Evolutionary conservation across 1,284 basidiomycete species (phyloP).

Genomic region (Ganoderma sinense): DNA sequence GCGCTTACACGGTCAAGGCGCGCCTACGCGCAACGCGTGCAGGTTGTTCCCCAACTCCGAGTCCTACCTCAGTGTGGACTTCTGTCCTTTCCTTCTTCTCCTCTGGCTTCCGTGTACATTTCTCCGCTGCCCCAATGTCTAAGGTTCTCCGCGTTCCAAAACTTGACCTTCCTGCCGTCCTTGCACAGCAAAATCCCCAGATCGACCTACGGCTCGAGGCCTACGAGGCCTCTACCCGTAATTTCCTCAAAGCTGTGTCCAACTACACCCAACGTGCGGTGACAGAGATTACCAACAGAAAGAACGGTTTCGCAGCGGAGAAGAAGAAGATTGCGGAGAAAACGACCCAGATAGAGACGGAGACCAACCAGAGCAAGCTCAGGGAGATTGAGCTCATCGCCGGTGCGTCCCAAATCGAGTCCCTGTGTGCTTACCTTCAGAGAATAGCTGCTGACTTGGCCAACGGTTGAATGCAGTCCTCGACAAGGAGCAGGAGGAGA

Average conservation of each 20-base stretch:
- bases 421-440: background rate
- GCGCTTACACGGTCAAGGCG: background rate
- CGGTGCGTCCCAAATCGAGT: conserved; percentile 54
- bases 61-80: background rate
- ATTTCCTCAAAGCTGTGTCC: conserved; percentile 73
- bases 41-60: background rate
- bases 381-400: conserved; percentile 76
- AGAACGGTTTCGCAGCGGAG: conserved; percentile 61
- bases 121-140: conserved; percentile 37
- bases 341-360: conserved; percentile 62
- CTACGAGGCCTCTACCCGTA: conserved; percentile 70
- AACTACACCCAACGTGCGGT: conserved; percentile 73
- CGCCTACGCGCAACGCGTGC: background rate
- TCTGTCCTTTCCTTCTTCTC: background rate
- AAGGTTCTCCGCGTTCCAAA: conserved; percentile 60
- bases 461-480: conserved; percentile 52
- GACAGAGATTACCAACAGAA: conserved; percentile 65
- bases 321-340: conserved; percentile 67
- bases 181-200: conserved; percentile 61
- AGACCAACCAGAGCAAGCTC: conserved; percentile 75
- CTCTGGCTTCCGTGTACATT: background rate
- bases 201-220: conserved; percentile 70
- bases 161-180: conserved; percentile 65
- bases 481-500: conserved; percentile 73
- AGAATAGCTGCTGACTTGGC: background rate